Conservation (phyloP, 352 stramenopile genomes). For the Pythium dissotocum region DNA sequence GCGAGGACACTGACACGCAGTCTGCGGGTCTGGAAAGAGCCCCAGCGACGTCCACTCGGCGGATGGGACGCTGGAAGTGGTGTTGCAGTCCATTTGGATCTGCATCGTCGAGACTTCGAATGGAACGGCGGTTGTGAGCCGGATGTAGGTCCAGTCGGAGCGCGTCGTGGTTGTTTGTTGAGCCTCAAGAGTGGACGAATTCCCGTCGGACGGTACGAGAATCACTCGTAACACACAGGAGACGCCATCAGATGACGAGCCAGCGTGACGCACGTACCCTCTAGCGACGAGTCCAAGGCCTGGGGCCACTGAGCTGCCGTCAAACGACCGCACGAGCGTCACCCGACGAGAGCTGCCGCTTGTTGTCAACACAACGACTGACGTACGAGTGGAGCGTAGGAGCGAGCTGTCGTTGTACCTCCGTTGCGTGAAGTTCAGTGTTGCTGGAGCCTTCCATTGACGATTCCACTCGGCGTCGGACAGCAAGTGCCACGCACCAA, state of each 20-base stretch:
- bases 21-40: conserved; percentile 51
- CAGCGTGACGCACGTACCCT: conserved; percentile 39
- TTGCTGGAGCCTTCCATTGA: conserved; percentile 27
- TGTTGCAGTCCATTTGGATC: conserved; percentile 47
- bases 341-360: conserved; percentile 25
- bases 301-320: conserved; percentile 39
- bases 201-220: conserved; percentile 1
- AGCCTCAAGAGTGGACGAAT: background rate
- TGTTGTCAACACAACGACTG: conserved; percentile 35
- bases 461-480: conserved; percentile 32
- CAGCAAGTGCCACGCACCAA: conserved; percentile 45
- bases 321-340: conserved; percentile 31
- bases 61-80: conserved; percentile 25
- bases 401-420: conserved; percentile 37
- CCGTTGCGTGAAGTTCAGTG: background rate
- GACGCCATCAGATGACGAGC: background rate
- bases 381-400: conserved; percentile 36
- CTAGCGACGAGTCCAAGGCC: conserved; percentile 44
- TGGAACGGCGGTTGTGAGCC: conserved; percentile 23
- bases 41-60: conserved; percentile 59
- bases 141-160: conserved; percentile 16
- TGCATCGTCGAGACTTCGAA: conserved; percentile 41
- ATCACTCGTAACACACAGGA: conserved; percentile 4
- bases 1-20: conserved; percentile 56
- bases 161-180: conserved; percentile 4